Conservation (phyloP, 2,329 filamentous ascomycete species). For the Colletotrichum neosansevieriae region DNA sequence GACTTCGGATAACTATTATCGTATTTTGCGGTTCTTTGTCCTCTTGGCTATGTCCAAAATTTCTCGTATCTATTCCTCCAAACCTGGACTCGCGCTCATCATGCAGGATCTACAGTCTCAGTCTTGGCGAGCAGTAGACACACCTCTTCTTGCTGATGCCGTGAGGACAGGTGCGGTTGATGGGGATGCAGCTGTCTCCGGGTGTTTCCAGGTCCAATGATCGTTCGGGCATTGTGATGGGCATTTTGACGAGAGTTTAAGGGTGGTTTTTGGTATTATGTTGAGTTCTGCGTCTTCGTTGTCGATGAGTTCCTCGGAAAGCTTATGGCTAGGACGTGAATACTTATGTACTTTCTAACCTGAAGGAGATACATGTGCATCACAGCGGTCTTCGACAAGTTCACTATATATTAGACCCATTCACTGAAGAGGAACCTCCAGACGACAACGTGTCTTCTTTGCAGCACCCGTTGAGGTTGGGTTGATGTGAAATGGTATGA, state of each 20-base stretch:
- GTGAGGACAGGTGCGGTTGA: constrained; percentile 17
- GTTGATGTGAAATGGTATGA: too few relatives aligned
- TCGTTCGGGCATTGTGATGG: neutral
- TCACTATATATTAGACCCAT: too few relatives aligned
- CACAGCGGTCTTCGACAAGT: too few relatives aligned
- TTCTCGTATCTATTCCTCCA: neutral
- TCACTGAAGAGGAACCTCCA: too few relatives aligned
- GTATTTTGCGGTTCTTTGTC: neutral
- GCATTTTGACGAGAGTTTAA: neutral
- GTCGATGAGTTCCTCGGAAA: too few relatives aligned
- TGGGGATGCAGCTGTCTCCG: constrained; percentile 13
- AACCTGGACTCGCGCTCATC: neutral
- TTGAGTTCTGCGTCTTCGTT: too few relatives aligned
- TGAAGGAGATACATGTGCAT: too few relatives aligned
- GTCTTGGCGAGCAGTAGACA: constrained; percentile 11
- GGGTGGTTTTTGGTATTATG: too few relatives aligned
- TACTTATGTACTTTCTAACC: too few relatives aligned
- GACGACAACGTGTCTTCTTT: too few relatives aligned
- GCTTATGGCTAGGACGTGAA: too few relatives aligned
- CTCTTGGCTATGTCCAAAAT: neutral
- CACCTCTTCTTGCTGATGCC: constrained; percentile 2
- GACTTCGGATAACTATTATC: neutral
- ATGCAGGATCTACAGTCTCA: neutral
- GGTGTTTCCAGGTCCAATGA: neutral
- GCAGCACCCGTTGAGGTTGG: too few relatives aligned